Base-by-base conservation (phyloP, 2,329 filamentous ascomycete genomes). In the Xylaria sp. region DNA sequence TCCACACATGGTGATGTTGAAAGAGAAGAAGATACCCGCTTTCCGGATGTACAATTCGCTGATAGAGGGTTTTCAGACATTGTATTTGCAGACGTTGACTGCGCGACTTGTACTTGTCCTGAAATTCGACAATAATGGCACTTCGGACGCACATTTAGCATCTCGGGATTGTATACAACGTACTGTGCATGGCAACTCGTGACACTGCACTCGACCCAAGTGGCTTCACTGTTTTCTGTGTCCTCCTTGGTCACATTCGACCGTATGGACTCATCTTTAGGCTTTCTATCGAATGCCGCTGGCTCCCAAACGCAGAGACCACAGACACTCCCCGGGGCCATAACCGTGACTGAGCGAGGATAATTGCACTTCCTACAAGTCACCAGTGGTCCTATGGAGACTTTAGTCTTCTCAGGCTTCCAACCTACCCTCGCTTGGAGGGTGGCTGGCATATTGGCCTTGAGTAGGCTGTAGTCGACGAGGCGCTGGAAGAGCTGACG, bases 391-490 rank as follows among this genome's bases (percentile, higher is more conserved):
- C 55, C 85, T n/a, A 86, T 71, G 0, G 80, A 75, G 0, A 79
- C 76, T 66, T 78, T 79, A 15, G 77, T 80, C 78, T 85, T 86
- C 1, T 82, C 68, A 2, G 85, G 85, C 0, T 74, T 80, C 83
- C 84, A 87, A 13, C 82, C 81, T 39, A 86, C 69, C 36, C 77
- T 77, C 10, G 83, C 84, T 4, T 77, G 79, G 0, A 86, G 76
- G 0, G 80, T 81, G 0, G 83, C 85, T 49, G 80, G 76, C 3
- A 86, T 76, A 70, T 86, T 86, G 41, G 80, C 68, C 75, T 83
- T 84, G 23, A 83, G 79, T 69, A 83, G 79, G 72, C 83, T 83
- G 77, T 85, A 86, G 60, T 82, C 78, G 8, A 86, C 80, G 5
- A 86, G 77, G 0, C 76, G 78, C 70, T 80, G 75, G 74, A 87